These are phyloP conservation scores for Digitaria exilis DNA, from an alignment of 202 grass and related monocot species.

Conservation along the genomic window DNA sequence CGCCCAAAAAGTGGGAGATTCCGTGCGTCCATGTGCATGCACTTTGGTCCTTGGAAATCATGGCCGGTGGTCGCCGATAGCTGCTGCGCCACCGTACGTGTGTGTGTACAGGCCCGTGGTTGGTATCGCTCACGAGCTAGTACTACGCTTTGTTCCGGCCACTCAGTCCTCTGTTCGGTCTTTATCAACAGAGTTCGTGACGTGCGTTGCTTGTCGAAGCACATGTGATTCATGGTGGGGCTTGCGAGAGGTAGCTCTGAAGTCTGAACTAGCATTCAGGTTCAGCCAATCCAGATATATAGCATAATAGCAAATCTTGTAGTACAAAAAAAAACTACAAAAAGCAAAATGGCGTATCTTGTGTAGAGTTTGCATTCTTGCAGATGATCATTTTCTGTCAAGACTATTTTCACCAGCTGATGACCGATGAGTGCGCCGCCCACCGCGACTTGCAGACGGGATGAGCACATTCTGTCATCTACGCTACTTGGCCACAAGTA, in stretches of 20 bases:
- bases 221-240: background rate
- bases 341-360: no score
- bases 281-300: no score
- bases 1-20: background rate
- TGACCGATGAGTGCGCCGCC: no score
- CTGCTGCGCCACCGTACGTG: background rate
- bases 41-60: background rate
- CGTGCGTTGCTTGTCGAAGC: background rate
- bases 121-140: background rate
- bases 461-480: background rate
- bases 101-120: background rate
- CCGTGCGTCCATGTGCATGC: background rate
- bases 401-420: background rate
- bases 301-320: no score
- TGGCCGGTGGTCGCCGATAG: background rate
- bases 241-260: no score
- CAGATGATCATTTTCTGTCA: no score
- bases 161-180: background rate
- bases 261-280: background rate
- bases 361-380: no score
- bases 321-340: no score
- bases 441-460: background rate
- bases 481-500: no score
- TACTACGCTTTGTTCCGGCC: background rate
- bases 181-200: background rate